Evolutionary conservation across 2,329 filamentous ascomycete species (phyloP), one percentile per base, ranked within the genome.

Genomic region (Fusarium falciforme): DNA sequence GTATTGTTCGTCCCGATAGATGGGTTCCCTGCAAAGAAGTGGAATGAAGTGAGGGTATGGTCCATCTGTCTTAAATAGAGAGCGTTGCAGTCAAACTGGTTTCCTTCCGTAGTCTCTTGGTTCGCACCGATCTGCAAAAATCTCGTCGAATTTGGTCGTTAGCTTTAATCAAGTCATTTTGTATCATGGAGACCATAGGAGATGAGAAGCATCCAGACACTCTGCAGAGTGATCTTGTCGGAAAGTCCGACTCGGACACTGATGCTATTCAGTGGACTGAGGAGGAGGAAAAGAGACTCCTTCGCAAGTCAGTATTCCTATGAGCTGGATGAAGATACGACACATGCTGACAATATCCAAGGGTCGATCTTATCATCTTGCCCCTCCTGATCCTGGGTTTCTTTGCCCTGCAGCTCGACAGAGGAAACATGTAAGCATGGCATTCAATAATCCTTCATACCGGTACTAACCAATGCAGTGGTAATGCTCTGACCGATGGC

Each of bases 331-430:
- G n/a, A n/a, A n/a, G n/a, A n/a, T n/a, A n/a, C n/a, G n/a, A n/a
- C n/a, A n/a, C n/a, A n/a, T n/a, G n/a, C n/a, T 44, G 31, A 42
- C 17, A n/a, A 29, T 36, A 20, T 9, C 6, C 3, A 60, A 88
- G 85, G 73, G 80, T 85, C 5, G 86, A 87, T 64, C 68, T 81
- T 6, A 80, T 83, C 9, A 82, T 88, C 3, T 82, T 88, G 42
- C 85, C 84, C 0, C 78, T 87, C 0, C 79, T 88, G 5, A 81
- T 85, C 20, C 73, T 87, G 0, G 85, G 84, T 1, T 84, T 88
- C 27, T 83, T 86, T 6, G 84, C 83, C 10, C 82, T 88, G 59
- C 86, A 82, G 47, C 68, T 82, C 16, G 80, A 82, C 55, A 72
- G 80, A 9, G 77, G 77, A 33, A 82, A 82, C 66, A 80, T 87